These are phyloP conservation scores for Acanthamoeba divionensis DNA, from an alignment of 208 protist species.

Conservation along the genomic window DNA sequence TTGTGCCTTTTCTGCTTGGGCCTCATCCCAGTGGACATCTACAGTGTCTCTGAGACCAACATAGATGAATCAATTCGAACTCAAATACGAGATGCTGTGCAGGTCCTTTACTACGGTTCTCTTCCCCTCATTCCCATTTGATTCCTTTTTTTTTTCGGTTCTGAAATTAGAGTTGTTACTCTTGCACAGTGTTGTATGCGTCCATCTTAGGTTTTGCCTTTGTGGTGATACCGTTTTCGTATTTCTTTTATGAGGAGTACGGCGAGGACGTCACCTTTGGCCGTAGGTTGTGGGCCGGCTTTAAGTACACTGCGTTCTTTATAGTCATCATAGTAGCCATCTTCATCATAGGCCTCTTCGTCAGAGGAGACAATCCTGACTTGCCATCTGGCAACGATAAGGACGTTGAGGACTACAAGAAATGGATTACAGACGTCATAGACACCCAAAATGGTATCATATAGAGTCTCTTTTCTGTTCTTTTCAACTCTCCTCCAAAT, in stretches of 20 bases:
- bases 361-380: neutral
- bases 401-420: slow-evolving; percentile 48
- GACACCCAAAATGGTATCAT: slow-evolving; percentile 32
- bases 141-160: too few species aligned
- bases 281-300: slow-evolving; percentile 17
- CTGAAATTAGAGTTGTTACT: neutral
- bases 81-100: neutral
- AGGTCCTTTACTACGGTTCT: slow-evolving; percentile 40
- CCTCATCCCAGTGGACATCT: slow-evolving; percentile 36
- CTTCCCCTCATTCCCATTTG: neutral
- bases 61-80: neutral
- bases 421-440: slow-evolving; percentile 35
- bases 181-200: slow-evolving; percentile 21
- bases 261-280: slow-evolving; percentile 26
- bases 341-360: slow-evolving; percentile 41
- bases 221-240: slow-evolving; percentile 38
- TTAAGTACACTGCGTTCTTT: slow-evolving; percentile 44
- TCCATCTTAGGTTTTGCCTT: slow-evolving; percentile 41
- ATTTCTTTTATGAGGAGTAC: slow-evolving; percentile 50
- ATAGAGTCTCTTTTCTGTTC: neutral
- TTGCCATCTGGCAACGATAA: slow-evolving; percentile 10
- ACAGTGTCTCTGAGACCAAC: slow-evolving; percentile 4
- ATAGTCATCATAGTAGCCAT: neutral
- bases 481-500: neutral
- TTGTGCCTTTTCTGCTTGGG: neutral